Percentiles rank a stretch among this genome's conserved stretches.
Conservation (phyloP, 306 rosid species). For the Cicer chorassanicum region DNA sequence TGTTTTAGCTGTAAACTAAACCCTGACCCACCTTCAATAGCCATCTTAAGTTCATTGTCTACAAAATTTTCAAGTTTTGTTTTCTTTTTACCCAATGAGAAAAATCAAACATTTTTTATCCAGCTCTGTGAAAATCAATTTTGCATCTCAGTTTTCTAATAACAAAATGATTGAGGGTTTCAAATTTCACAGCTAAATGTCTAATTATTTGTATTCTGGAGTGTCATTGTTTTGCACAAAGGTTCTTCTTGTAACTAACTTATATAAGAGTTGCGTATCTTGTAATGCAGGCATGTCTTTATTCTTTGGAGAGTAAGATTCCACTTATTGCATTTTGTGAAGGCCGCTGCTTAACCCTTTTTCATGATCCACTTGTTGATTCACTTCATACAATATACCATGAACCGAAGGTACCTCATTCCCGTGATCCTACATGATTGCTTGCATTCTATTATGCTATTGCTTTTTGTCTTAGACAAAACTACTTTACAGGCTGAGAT, state of each 20-base stretch:
- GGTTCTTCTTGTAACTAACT: not conserved
- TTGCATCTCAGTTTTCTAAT: slow-evolving; percentile 16
- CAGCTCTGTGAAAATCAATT: slow-evolving; percentile 18
- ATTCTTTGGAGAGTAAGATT: slow-evolving; percentile 74
- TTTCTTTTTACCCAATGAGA: slow-evolving; percentile 31
- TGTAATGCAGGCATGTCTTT: slow-evolving; percentile 73
- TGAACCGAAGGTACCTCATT: slow-evolving; percentile 82
- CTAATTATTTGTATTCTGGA: slow-evolving; percentile 22
- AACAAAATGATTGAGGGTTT: slow-evolving; percentile 24
- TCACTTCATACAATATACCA: slow-evolving; percentile 73
- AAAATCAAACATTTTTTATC: slow-evolving; percentile 24
- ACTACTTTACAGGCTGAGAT: slow-evolving; percentile 76
- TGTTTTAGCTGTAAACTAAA: slow-evolving; percentile 16
- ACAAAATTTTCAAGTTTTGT: not conserved
- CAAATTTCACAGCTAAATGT: slow-evolving; percentile 24
- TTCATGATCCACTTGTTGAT: slow-evolving; percentile 78
- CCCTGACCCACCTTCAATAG: slow-evolving; percentile 3
- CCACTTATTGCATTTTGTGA: slow-evolving; percentile 80
- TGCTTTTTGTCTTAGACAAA: slow-evolving; percentile 41
- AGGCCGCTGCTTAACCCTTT: slow-evolving; percentile 88
- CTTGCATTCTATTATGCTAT: slow-evolving; percentile 37
- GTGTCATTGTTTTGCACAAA: slow-evolving; percentile 25
- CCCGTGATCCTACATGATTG: slow-evolving; percentile 2
- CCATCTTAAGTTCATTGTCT: slow-evolving; percentile 23
- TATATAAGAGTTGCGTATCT: slow-evolving; percentile 31